A percentile compares a stretch with the other conserved stretches of the same genome.
Evolutionary conservation across 129 eudicot genomes (phyloP).

Genomic region (Chrysanthemum makinoi): DNA sequence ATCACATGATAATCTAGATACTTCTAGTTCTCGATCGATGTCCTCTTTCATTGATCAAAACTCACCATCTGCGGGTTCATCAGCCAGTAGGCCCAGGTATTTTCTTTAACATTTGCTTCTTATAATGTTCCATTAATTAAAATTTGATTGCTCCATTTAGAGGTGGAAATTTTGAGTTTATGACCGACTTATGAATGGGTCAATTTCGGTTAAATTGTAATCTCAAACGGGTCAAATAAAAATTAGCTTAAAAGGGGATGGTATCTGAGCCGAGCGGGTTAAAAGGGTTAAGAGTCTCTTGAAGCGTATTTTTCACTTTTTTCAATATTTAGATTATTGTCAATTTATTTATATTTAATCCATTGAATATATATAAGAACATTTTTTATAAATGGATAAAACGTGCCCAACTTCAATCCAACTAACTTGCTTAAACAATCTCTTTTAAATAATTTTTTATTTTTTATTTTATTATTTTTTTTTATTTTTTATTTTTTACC

Average conservation of each 20-base stretch:
- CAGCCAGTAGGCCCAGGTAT: constrained; percentile 41
- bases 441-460: no score
- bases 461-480: no score
- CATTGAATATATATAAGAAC: no score
- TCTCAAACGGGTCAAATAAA: not conserved
- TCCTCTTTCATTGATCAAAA: constrained; percentile 28
- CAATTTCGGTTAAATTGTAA: not conserved
- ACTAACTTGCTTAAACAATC: no score
- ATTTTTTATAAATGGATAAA: no score
- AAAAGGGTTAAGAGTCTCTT: not conserved
- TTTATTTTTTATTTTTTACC: not conserved
- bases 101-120: constrained; percentile 11
- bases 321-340: no score
- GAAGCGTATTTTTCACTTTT: not conserved
- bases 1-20: constrained; percentile 31
- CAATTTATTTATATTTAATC: no score
- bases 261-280: not conserved
- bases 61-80: constrained; percentile 27
- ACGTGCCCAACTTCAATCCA: no score
- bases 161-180: not conserved
- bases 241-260: not conserved
- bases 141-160: not conserved
- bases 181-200: not conserved
- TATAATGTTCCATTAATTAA: constrained; percentile 1
- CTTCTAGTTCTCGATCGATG: constrained; percentile 34